Percentiles rank a stretch among this genome's conserved stretches.
Evolutionary conservation across 345 rosid genomes (phyloP).

Genomic region (Firmiana major): DNA sequence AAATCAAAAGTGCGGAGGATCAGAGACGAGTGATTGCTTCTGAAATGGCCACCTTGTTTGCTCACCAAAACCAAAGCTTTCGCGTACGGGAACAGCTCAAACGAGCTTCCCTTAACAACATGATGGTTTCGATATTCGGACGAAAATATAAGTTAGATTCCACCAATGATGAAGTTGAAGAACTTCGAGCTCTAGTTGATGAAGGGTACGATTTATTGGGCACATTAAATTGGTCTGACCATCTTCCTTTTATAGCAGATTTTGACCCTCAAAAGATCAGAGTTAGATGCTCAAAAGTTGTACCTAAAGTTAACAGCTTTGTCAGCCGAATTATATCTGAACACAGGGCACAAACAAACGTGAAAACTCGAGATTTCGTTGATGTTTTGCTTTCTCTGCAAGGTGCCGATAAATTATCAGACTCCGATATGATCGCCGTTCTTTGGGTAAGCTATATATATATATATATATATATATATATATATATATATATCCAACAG

Average conservation of each 20-base stretch:
- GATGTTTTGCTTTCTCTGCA: constrained; percentile 61
- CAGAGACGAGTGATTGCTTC: constrained; percentile 43
- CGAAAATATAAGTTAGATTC: constrained; percentile 39
- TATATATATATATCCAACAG: background rate
- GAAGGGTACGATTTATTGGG: constrained; percentile 70
- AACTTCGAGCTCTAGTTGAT: constrained; percentile 49
- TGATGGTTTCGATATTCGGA: constrained; percentile 80
- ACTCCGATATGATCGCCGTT: constrained; percentile 69
- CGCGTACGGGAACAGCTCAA: constrained; percentile 50
- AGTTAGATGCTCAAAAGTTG: constrained; percentile 57
- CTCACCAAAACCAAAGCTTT: constrained; percentile 19
- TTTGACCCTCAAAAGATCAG: constrained; percentile 67
- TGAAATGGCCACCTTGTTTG: constrained; percentile 42
- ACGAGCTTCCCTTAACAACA: constrained; percentile 64
- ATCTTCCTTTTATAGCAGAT: constrained; percentile 57
- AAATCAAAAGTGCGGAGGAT: constrained; percentile 42
- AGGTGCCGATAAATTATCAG: constrained; percentile 50
- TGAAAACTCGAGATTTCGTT: constrained; percentile 53
- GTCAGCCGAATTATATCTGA: constrained; percentile 47
- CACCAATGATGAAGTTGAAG: constrained; percentile 30
- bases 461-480: too few relatives aligned
- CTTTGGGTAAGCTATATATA: constrained; percentile 53
- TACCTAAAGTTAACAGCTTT: constrained; percentile 64
- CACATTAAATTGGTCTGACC: constrained; percentile 64
- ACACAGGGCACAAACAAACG: constrained; percentile 36